Evolutionary conservation across 805 yeast species (phyloP), one percentile per base, ranked within the genome.

Genomic region (Sugiyamaella lignohabitans): DNA sequence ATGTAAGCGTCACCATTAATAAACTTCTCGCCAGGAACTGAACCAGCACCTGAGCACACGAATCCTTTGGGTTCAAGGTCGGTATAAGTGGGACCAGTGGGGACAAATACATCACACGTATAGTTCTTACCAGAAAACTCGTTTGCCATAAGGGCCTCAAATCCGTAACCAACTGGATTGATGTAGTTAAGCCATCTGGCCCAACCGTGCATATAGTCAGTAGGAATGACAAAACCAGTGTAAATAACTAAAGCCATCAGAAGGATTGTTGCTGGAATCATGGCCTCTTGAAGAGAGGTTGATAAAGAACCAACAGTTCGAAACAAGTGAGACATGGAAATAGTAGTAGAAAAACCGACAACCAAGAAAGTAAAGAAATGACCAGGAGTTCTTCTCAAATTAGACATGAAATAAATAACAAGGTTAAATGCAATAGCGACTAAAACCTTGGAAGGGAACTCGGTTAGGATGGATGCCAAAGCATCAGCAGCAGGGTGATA

Each of bases 401-500:
- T 63, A 10, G 75, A 71, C 73, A 80, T 63, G 59, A 78, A 80
- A 61, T 79, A 80, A 48, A 67, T 65, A 11, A 71, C 59, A 41
- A 79, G 56, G 54, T 73, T 72, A 67, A 80, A 79, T 2, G 65
- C 60, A 34, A 76, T 51, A 23, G 73, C 64, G 16, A 70, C 64
- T 10, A 67, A 34, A 17, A 76, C 37, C 57, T 78, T 77, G 41
- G 70, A 59, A 3, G 84, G 84, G 30, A 79, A 52, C 55, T 80
- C 83, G 5, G 82, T 70, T n/a, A 79, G 51, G 47, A 80, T 70
- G 2, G 80, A 74, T 0, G 84, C 80, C 38, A 81, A 55, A 0
- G 86, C 83, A 56, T 81, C 82, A 3, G 86, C 81, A 45, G 78
- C 67, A 10, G 84, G 82, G 51, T 74, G 80, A 53, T 79, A 79